Evolutionary conservation across 176 grass and related monocot species (phyloP).

Genomic region (Carex littledalei): DNA sequence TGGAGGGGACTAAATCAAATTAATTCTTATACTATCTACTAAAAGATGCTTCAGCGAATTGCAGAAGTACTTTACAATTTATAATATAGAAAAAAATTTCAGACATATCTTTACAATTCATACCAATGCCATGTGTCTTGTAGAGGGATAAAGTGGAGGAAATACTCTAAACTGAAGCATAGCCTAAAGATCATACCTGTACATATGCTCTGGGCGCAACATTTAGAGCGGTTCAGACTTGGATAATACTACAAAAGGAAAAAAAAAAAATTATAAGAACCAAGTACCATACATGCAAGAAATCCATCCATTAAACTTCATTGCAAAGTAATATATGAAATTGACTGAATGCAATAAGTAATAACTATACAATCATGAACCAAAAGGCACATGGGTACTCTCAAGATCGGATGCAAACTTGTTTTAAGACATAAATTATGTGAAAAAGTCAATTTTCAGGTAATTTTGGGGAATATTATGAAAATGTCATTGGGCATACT

Average conservation of each 20-base stretch:
- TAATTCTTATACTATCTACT: neutral
- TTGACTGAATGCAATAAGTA: neutral
- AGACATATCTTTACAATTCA: neutral
- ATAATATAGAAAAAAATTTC: neutral
- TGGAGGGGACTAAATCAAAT: too few relatives aligned
- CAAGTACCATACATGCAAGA: neutral
- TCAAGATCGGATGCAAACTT: neutral
- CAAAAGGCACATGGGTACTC: neutral
- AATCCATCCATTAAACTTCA: neutral
- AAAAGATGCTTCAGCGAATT: neutral
- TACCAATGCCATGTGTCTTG: too few relatives aligned
- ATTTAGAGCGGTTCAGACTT: conserved; percentile 83
- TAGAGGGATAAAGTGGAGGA: too few relatives aligned
- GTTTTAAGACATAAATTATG: neutral
- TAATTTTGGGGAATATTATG: neutral
- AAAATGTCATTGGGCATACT: neutral
- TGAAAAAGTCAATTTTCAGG: neutral
- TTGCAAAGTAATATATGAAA: neutral
- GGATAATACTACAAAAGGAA: conserved; percentile 57
- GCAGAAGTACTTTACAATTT: neutral
- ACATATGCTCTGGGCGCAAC: conserved; percentile 90
- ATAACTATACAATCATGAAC: neutral
- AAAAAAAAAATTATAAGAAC: conserved; percentile 9
- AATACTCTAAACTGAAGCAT: too few relatives aligned
- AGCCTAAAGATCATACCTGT: conserved; percentile 37